Evolutionary conservation across 2,329 filamentous ascomycete species (phyloP), one percentile per base, ranked within the genome.

Genomic region (Ascochyta clinopodiicola): DNA sequence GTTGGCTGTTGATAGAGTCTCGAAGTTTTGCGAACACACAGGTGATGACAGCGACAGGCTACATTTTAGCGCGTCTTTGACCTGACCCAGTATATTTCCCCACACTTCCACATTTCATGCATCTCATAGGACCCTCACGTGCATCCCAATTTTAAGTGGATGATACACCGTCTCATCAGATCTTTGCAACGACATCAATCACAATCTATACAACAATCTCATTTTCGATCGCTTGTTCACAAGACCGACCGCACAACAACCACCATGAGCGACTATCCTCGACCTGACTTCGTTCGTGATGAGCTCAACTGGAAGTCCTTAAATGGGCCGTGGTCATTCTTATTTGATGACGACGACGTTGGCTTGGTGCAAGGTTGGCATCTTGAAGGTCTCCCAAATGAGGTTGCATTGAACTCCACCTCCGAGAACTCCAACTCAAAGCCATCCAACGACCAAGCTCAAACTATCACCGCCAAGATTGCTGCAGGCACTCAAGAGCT

Each of bases 331-430:
- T 89, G 87, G 87, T 78, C 81, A 52, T 86, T 89, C 64, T 71
- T 85, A 42, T 89, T 88, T 56, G 87, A 90, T 69, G 87, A 89
- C 64, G 76, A 81, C 44, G 86, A 89, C 64, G 68, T 79, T 39
- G 87, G 87, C 0, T 75, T 86, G 1, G 54, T 66, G 4, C 69
- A 80, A 24, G 66, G 72, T 37, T 89, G 86, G 86, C 82, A 86
- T 6, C 71, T 79, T 5, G 70, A 70, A 1, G 80, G 82, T 13
- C 72, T 87, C 2, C 84, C 84, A 1, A 64, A 73, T 9, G 72
- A 77, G 44, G 74, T 79, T 31, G 45, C 44, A 9, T 62, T 70
- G 17, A 64, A 60, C 46, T 49, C 64, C n/a, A 60, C 57, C 37
- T 52, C 60, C 29, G 19, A 36, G 6, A 29, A 43, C 24, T 62